phyloP scores from a whole-genome alignment of 345 rosid species.

The Populus simonii region DNA sequence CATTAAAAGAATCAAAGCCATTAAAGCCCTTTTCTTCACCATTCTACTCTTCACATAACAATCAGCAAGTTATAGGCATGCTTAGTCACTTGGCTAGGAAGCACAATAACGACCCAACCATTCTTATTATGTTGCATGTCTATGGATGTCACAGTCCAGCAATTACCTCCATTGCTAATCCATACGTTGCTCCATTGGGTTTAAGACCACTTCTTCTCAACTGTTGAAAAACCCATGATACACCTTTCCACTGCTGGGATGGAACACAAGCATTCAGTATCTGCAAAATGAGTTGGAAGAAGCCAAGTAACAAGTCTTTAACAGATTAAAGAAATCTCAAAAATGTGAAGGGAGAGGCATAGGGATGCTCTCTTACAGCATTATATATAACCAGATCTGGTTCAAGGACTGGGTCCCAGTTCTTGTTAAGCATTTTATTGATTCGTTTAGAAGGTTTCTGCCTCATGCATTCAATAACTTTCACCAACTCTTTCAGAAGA shows the following conservation, averaged over 20 bases:
- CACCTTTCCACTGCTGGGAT: constrained; percentile 82
- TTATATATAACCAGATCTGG: constrained; percentile 89
- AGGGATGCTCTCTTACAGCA: constrained; percentile 61
- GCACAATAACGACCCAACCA: not conserved
- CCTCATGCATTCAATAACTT: constrained; percentile 73
- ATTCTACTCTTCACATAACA: not conserved
- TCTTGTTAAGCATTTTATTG: constrained; percentile 44
- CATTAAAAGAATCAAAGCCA: not conserved
- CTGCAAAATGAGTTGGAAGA: constrained; percentile 33
- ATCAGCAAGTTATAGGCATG: not conserved
- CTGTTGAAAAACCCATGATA: constrained; percentile 82
- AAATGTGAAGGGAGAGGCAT: constrained; percentile 3
- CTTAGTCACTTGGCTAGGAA: not conserved
- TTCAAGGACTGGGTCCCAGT: constrained; percentile 81
- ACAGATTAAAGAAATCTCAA: not conserved
- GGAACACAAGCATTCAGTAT: constrained; percentile 88
- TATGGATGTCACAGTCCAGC: constrained; percentile 6
- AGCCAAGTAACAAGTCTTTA: not conserved
- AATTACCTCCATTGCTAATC: constrained; percentile 96
- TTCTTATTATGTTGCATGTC: not conserved
- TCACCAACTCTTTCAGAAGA: constrained; percentile 61
- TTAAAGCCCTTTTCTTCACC: not conserved
- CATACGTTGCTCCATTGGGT: constrained; percentile 92
- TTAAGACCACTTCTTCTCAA: constrained; percentile 69
- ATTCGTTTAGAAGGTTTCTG: constrained; percentile 54